Conservation (phyloP, 345 rosid species). For the Diplotaxis tenuifolia region DNA sequence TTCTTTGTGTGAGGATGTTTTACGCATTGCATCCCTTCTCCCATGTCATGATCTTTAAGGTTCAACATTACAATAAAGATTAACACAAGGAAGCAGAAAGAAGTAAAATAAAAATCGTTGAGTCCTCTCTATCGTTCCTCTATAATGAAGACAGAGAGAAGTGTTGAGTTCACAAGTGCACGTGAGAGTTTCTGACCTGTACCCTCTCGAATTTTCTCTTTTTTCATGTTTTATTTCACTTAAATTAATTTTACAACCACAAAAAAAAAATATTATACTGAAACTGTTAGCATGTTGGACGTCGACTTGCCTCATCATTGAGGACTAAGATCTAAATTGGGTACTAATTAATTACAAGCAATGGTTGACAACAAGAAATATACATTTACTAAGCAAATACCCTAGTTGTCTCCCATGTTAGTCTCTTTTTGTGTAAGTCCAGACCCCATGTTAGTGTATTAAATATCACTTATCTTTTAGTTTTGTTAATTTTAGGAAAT, state of each 20-base stretch:
- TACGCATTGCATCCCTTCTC: slow-evolving; percentile 74
- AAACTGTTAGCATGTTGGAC: background rate
- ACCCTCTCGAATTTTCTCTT: slow-evolving; percentile 34
- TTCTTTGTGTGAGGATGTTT: slow-evolving; percentile 72
- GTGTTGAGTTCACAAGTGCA: slow-evolving; percentile 47
- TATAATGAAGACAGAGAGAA: slow-evolving; percentile 19
- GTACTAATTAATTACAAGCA: background rate
- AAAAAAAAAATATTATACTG: background rate
- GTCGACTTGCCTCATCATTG: slow-evolving; percentile 17
- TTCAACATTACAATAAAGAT: slow-evolving; percentile 21
- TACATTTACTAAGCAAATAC: slow-evolving; percentile 24
- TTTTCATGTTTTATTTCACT: background rate
- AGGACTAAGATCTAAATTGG: background rate
- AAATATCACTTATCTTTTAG: slow-evolving; percentile 28
- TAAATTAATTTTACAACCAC: background rate
- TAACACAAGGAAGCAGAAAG: slow-evolving; percentile 1
- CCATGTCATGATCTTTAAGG: slow-evolving; percentile 58
- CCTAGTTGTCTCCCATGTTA: slow-evolving; percentile 40
- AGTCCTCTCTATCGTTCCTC: background rate
- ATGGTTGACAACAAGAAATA: slow-evolving; percentile 18
- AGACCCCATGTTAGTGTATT: slow-evolving; percentile 32
- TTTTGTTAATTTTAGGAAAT: slow-evolving; percentile 28
- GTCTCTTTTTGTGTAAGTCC: background rate
- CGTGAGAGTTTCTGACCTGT: slow-evolving; percentile 46
- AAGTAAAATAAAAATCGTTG: background rate